phyloP scores from a whole-genome alignment of 768 basidiomycete species.

The Holtermannia corniformis region DNA sequence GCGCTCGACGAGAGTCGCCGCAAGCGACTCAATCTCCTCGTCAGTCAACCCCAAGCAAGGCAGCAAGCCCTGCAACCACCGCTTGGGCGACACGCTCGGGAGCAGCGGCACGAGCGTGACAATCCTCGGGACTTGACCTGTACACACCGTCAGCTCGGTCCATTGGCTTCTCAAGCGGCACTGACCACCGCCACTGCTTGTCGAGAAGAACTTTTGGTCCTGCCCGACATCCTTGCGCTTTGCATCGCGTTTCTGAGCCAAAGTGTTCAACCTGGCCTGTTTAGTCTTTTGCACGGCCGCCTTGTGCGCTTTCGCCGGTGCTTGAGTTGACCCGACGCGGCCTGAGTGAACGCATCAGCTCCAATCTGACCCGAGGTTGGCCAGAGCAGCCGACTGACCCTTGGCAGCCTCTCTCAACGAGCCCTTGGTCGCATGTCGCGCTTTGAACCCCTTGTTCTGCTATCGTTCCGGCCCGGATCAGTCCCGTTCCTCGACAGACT shows the following conservation, averaged over 20 bases:
- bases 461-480: slow-evolving; percentile 41
- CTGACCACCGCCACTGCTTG: slow-evolving; percentile 28
- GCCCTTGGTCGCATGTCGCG: slow-evolving; percentile 77
- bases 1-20: slow-evolving; percentile 2
- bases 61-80: slow-evolving; percentile 53
- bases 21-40: slow-evolving; percentile 39
- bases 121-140: slow-evolving; percentile 56
- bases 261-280: slow-evolving; percentile 32
- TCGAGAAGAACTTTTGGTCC: slow-evolving; percentile 54
- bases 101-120: slow-evolving; percentile 80
- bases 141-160: slow-evolving; percentile 66
- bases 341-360: slow-evolving; percentile 3
- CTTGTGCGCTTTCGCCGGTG: slow-evolving; percentile 41
- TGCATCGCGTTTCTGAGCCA: slow-evolving; percentile 56
- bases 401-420: slow-evolving; percentile 74
- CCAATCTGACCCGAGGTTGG: not conserved
- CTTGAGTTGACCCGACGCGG: slow-evolving; percentile 50
- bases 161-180: slow-evolving; percentile 33
- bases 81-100: slow-evolving; percentile 52
- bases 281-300: slow-evolving; percentile 16
- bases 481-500: too few relatives aligned
- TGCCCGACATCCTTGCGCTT: slow-evolving; percentile 79
- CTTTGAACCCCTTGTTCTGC: slow-evolving; percentile 90
- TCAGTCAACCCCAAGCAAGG: slow-evolving; percentile 52
- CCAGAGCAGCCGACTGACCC: slow-evolving; percentile 46